Conservation (phyloP, 371 early-diverging fungal genomes). For the Mucor racemosus region DNA sequence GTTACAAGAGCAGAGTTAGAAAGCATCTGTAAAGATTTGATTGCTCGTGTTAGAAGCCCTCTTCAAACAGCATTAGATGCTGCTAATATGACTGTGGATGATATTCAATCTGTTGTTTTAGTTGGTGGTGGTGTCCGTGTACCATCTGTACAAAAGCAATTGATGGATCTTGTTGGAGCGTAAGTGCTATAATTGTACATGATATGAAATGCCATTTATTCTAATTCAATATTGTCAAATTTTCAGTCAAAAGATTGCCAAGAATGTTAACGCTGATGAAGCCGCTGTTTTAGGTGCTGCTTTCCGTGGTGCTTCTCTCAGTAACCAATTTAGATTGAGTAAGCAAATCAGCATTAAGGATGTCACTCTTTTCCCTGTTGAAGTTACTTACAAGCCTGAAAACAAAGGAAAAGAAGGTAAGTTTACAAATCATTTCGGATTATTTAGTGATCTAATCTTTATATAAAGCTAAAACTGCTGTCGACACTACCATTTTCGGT, state of each 20-base stretch:
- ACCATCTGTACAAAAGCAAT: conserved; percentile 78
- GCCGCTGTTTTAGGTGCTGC: conserved; percentile 95
- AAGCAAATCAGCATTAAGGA: conserved; percentile 88
- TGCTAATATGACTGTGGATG: conserved; percentile 68
- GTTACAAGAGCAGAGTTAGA: conserved; percentile 86
- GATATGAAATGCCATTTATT: neutral
- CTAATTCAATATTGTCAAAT: neutral
- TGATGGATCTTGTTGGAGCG: conserved; percentile 79
- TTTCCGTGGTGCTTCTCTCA: conserved; percentile 87
- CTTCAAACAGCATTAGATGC: conserved; percentile 72
- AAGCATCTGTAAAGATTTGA: conserved; percentile 64
- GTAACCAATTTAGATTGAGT: conserved; percentile 84
- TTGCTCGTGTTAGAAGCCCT: conserved; percentile 73
- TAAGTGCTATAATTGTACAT: conserved; percentile 31
- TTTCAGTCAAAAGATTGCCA: conserved; percentile 79
- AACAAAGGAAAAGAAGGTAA: conserved; percentile 43
- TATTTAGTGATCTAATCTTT: neutral
- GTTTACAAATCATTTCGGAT: neutral
- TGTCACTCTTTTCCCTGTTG: conserved; percentile 75
- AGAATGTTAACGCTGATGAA: conserved; percentile 95
- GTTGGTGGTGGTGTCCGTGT: conserved; percentile 94
- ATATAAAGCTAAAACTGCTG: conserved; percentile 9
- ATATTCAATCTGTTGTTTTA: conserved; percentile 87
- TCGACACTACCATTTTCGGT: conserved; percentile 64
- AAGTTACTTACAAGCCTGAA: conserved; percentile 74